These are phyloP conservation scores for Botrytis sinoallii DNA, from an alignment of 2,329 filamentous ascomycete species.

Conservation along the genomic window DNA sequence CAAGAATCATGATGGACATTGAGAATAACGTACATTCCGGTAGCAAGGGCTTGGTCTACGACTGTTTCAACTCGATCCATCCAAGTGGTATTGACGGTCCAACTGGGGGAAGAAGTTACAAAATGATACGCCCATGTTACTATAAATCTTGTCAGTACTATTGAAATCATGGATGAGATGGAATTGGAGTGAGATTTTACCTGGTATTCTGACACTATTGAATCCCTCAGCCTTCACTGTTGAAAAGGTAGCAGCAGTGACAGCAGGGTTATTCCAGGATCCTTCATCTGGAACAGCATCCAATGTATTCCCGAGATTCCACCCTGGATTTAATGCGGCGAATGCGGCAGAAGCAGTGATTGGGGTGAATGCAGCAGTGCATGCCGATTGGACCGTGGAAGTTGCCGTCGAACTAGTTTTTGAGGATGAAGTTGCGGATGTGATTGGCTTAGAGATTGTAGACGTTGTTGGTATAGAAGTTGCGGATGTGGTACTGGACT, in stretches of 20 bases:
- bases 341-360: constrained; percentile 37
- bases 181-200: constrained; percentile 27
- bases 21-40: constrained; percentile 51
- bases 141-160: constrained; percentile 26
- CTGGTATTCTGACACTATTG: constrained; percentile 55
- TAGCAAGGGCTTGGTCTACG: constrained; percentile 51
- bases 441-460: constrained; percentile 11
- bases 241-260: constrained; percentile 49
- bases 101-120: constrained; percentile 48
- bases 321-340: constrained; percentile 51
- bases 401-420: constrained; percentile 1
- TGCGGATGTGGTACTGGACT: background rate
- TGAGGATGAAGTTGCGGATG: constrained; percentile 3
- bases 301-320: constrained; percentile 60
- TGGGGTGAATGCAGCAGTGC: constrained; percentile 27
- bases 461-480: constrained; percentile 8
- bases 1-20: constrained; percentile 60
- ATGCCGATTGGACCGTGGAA: constrained; percentile 17
- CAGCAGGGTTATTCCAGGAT: constrained; percentile 56
- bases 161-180: background rate
- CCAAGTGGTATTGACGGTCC: constrained; percentile 53
- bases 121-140: constrained; percentile 60
- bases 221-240: constrained; percentile 53
- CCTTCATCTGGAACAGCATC: constrained; percentile 55
- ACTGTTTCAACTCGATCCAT: constrained; percentile 56